Conservation (phyloP, 192 early-diverging fungal genomes). For the Kappamyces sp. region DNA sequence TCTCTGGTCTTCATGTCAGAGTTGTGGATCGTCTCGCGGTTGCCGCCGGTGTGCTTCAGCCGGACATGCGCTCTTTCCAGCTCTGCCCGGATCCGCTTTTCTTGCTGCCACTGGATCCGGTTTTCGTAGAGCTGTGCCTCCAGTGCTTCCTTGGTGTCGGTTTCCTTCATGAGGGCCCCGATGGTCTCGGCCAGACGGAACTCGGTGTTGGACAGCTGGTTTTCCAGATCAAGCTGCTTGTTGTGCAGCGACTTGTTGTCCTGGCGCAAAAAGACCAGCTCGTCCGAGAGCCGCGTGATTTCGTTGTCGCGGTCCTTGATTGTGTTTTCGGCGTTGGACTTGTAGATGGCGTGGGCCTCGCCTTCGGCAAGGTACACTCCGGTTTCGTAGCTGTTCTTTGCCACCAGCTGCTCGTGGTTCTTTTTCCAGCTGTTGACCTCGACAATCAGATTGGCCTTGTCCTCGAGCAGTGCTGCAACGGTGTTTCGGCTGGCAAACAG, state of each 20-base stretch:
- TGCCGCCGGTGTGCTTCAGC: slow-evolving; percentile 26
- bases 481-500: not conserved
- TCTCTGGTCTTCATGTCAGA: slow-evolving; percentile 30
- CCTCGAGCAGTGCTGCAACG: not conserved
- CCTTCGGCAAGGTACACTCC: slow-evolving; percentile 2
- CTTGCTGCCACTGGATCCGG: slow-evolving; percentile 26
- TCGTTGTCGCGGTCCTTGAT: not conserved
- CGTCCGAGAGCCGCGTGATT: slow-evolving; percentile 18
- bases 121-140: slow-evolving; percentile 38
- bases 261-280: not conserved
- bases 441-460: not conserved
- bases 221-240: slow-evolving; percentile 29
- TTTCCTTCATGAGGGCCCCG: slow-evolving; percentile 28
- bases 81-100: slow-evolving; percentile 40
- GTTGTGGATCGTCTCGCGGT: slow-evolving; percentile 27
- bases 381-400: slow-evolving; percentile 1
- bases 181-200: slow-evolving; percentile 30
- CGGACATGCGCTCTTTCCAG: slow-evolving; percentile 38
- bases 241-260: not conserved
- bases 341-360: slow-evolving; percentile 15
- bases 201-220: slow-evolving; percentile 33
- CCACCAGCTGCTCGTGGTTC: slow-evolving; percentile 20
- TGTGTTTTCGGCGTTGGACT: slow-evolving; percentile 11
- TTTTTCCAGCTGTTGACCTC: slow-evolving; percentile 8
- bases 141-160: slow-evolving; percentile 33